phyloP scores from a whole-genome alignment of 176 grass and related monocot species.

The Themeda triandra region DNA sequence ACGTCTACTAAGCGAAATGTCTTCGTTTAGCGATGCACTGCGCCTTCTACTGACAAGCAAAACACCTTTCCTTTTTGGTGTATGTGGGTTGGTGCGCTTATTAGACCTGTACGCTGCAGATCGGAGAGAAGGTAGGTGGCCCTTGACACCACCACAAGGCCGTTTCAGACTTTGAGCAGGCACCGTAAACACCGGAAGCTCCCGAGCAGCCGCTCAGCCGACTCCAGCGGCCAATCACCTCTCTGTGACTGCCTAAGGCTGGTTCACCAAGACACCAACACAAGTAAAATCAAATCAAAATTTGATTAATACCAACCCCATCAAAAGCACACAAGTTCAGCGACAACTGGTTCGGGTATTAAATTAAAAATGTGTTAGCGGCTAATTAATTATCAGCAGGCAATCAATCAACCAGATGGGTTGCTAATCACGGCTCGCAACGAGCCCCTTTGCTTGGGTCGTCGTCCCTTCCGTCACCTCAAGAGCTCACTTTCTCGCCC shows the following conservation, averaged over 20 bases:
- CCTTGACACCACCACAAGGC: conserved; percentile 19
- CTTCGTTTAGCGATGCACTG: too few relatives aligned
- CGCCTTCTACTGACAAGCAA: too few relatives aligned
- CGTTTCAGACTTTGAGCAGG: too few relatives aligned
- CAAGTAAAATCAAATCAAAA: not conserved
- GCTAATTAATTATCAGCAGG: too few relatives aligned
- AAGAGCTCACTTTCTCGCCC: conserved; percentile 22
- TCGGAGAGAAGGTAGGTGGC: not conserved
- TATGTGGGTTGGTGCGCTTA: too few relatives aligned
- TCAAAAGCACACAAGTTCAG: not conserved
- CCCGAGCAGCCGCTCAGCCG: not conserved
- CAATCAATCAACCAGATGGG: too few relatives aligned
- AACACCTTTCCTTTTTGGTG: too few relatives aligned
- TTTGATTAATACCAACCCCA: not conserved
- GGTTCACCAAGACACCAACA: not conserved
- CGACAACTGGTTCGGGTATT: too few relatives aligned
- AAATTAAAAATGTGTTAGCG: not conserved
- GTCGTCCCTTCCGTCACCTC: conserved; percentile 54
- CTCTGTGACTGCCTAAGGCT: not conserved
- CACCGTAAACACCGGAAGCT: not conserved
- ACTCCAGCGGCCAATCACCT: conserved; percentile 1
- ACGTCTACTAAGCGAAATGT: too few relatives aligned
- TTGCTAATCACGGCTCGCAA: not conserved
- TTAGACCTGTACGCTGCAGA: too few relatives aligned
- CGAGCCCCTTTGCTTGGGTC: too few relatives aligned